These are phyloP conservation scores for Pleurotus tuber-regium DNA, from an alignment of 768 basidiomycete species.

Conservation along the genomic window DNA sequence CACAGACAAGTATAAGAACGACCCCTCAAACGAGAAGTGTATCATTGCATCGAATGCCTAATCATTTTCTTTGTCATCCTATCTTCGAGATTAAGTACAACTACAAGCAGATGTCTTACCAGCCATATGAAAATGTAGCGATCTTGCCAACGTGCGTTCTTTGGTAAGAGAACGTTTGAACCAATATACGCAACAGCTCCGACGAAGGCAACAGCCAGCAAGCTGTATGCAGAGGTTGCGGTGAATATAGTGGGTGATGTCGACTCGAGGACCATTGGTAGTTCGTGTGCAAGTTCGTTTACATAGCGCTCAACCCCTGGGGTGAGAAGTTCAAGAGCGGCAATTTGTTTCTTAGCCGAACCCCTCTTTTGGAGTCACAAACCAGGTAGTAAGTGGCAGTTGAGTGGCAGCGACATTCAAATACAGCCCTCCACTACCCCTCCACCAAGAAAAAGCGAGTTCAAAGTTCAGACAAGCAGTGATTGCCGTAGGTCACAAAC, in stretches of 20 bases:
- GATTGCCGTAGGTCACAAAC: no score
- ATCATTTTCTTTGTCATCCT: background rate
- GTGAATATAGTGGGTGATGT: slow-evolving; percentile 40
- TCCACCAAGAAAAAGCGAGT: no score
- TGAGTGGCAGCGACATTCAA: no score
- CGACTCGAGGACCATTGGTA: slow-evolving; percentile 2
- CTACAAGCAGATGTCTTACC: slow-evolving; percentile 34
- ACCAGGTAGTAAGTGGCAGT: no score
- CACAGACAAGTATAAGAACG: slow-evolving; percentile 74
- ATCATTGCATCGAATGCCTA: slow-evolving; percentile 81
- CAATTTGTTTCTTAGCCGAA: no score
- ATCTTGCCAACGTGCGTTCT: slow-evolving; percentile 62
- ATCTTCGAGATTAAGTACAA: background rate
- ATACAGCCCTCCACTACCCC: no score
- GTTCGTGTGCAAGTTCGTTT: background rate
- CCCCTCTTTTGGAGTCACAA: no score
- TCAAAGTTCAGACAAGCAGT: no score
- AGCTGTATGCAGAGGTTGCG: slow-evolving; percentile 59
- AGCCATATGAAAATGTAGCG: slow-evolving; percentile 77
- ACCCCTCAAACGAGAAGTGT: slow-evolving; percentile 77
- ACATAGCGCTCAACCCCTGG: background rate
- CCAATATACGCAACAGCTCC: slow-evolving; percentile 50
- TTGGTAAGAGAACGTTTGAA: slow-evolving; percentile 57
- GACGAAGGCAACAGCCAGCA: slow-evolving; percentile 54
- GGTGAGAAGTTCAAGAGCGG: no score